These are phyloP conservation scores for Apophysomyces ossiformis DNA, from an alignment of 371 early-diverging fungal genomes.

Conservation along the genomic window DNA sequence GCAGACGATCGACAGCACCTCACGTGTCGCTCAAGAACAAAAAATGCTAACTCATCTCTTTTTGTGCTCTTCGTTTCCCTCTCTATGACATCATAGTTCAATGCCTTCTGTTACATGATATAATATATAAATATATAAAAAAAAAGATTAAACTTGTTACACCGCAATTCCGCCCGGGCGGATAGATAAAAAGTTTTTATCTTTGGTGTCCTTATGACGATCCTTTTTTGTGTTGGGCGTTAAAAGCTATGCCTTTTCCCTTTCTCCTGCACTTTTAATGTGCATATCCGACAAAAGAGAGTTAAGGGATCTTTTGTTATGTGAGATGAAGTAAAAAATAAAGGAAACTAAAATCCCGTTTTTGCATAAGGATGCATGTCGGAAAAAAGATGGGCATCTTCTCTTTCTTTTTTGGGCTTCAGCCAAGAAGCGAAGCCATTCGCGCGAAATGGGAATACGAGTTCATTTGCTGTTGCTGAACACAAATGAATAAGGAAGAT, in stretches of 20 bases:
- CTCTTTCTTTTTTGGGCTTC: not conserved
- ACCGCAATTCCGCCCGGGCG: too few relatives aligned
- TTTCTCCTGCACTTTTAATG: not conserved
- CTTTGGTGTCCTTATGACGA: too few relatives aligned
- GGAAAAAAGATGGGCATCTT: slow-evolving; percentile 7
- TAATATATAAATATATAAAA: too few relatives aligned
- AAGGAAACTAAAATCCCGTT: too few relatives aligned
- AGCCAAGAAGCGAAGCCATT: not conserved
- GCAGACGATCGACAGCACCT: slow-evolving; percentile 7
- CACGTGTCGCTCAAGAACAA: slow-evolving; percentile 4
- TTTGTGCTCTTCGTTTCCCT: not conserved
- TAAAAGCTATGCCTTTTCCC: not conserved
- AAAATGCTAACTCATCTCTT: not conserved
- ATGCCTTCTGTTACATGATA: too few relatives aligned
- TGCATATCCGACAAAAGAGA: not conserved
- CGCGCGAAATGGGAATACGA: not conserved
- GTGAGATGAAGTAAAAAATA: too few relatives aligned
- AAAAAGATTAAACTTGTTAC: too few relatives aligned
- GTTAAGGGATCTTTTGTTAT: too few relatives aligned
- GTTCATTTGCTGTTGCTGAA: not conserved
- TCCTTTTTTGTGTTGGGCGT: too few relatives aligned
- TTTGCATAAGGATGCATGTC: not conserved
- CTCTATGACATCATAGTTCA: too few relatives aligned
- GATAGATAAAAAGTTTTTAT: too few relatives aligned
- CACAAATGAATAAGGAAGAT: not conserved